A percentile compares a stretch with the other conserved stretches of the same genome.
Evolutionary conservation across 495 filamentous ascomycete species (phyloP).

Genomic region (Tuber indicum): DNA sequence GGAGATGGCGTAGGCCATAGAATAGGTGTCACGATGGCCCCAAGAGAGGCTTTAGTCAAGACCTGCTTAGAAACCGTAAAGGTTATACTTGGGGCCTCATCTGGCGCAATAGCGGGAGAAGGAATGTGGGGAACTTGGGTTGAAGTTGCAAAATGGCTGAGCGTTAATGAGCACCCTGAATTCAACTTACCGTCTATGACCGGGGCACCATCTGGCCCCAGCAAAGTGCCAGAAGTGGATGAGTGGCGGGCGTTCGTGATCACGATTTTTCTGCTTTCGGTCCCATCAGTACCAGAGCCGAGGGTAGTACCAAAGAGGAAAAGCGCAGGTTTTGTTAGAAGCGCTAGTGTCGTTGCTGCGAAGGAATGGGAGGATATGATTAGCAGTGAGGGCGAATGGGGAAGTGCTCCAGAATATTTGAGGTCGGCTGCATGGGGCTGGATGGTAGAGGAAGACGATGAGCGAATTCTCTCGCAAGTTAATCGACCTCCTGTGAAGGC

Average conservation of each 20-base stretch:
- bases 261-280: conserved; percentile 59
- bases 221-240: conserved; percentile 27
- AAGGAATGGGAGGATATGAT: conserved; percentile 60
- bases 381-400: conserved; percentile 52
- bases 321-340: conserved; percentile 53
- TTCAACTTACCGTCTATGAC: conserved; percentile 6
- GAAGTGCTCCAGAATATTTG: conserved; percentile 59
- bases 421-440: conserved; percentile 64
- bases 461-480: conserved; percentile 38
- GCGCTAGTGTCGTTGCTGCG: conserved; percentile 53
- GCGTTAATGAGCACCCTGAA: conserved; percentile 21
- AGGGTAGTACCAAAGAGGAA: conserved; percentile 48
- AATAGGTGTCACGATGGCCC: conserved; percentile 38
- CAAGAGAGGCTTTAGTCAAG: conserved; percentile 35
- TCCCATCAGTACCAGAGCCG: conserved; percentile 48
- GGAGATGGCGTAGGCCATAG: conserved; percentile 40
- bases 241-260: conserved; percentile 79
- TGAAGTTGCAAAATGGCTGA: conserved; percentile 32
- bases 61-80: conserved; percentile 34
- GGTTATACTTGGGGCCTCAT: conserved; percentile 32
- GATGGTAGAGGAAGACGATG: conserved; percentile 53
- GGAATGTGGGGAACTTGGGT: conserved; percentile 37
- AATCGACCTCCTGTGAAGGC: conserved; percentile 14
- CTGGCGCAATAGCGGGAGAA: conserved; percentile 31
- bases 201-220: conserved; percentile 18